phyloP scores from a whole-genome alignment of 2,329 filamentous ascomycete species.

The Ceratocystis variospora region DNA sequence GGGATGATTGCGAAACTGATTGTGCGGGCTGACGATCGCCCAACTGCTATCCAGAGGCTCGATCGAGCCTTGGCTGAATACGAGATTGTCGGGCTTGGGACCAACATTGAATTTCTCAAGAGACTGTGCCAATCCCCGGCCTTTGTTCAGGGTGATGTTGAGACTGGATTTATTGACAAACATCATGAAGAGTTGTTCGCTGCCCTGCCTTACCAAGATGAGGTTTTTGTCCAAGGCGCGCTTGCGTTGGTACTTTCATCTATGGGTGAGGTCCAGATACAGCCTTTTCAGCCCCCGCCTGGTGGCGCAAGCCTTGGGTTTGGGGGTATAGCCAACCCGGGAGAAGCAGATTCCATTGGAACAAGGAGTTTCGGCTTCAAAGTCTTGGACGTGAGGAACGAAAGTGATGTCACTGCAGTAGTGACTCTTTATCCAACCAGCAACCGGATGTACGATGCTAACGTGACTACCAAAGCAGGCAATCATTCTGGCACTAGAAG shows the following conservation, averaged over 20 bases:
- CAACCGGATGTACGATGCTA: neutral
- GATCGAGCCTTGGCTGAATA: conserved; percentile 71
- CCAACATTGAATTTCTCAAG: conserved; percentile 96
- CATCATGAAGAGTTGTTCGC: conserved; percentile 67
- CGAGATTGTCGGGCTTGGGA: conserved; percentile 82
- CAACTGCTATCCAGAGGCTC: conserved; percentile 71
- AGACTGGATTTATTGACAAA: conserved; percentile 93
- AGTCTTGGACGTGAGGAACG: neutral
- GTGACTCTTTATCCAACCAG: conserved; percentile 1
- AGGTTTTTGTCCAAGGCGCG: conserved; percentile 77
- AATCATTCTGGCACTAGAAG: neutral
- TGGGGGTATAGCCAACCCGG: neutral
- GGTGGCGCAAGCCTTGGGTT: conserved; percentile 2
- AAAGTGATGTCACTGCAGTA: neutral
- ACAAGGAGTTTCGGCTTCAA: conserved; percentile 6
- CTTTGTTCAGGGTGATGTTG: conserved; percentile 77
- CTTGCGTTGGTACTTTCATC: conserved; percentile 33
- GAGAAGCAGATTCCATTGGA: neutral
- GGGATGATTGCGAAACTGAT: conserved; percentile 99
- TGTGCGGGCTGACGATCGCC: conserved; percentile 64
- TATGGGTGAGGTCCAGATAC: neutral
- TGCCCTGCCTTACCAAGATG: conserved; percentile 45
- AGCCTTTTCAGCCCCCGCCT: neutral
- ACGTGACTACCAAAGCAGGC: neutral
- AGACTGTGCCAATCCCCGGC: conserved; percentile 65